Evolutionary conservation across 1,139 yeast species (phyloP).

Genomic region (Kodamaea fungicola): DNA sequence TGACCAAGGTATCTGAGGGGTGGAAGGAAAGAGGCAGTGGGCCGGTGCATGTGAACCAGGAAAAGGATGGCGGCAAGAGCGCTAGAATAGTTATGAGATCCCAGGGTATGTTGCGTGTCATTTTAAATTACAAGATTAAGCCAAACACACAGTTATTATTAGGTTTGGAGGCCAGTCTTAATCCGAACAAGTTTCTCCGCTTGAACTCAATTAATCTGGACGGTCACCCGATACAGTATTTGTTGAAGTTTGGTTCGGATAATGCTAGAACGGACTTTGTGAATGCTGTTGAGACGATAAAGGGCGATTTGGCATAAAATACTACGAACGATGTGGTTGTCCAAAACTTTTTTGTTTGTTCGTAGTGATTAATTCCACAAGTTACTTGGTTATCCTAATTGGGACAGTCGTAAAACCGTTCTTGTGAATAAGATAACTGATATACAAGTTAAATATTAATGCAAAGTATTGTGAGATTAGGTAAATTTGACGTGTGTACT

Average conservation of each 20-base stretch:
- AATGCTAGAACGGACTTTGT: slow-evolving; percentile 59
- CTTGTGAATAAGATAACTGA: too few relatives aligned
- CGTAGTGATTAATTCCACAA: too few relatives aligned
- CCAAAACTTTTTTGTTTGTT: too few relatives aligned
- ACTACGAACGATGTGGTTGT: too few relatives aligned
- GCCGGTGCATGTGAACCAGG: slow-evolving; percentile 70
- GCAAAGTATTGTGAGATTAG: too few relatives aligned
- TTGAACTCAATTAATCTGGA: slow-evolving; percentile 49
- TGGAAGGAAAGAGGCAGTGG: slow-evolving; percentile 98
- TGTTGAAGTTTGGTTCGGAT: slow-evolving; percentile 66
- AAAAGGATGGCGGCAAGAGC: slow-evolving; percentile 27
- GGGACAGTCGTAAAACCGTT: too few relatives aligned
- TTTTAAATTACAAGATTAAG: slow-evolving; percentile 69
- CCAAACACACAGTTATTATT: slow-evolving; percentile 55
- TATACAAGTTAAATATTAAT: too few relatives aligned
- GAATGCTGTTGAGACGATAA: slow-evolving; percentile 46
- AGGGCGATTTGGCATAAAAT: slow-evolving; percentile 14
- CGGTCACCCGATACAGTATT: slow-evolving; percentile 75
- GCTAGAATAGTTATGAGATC: slow-evolving; percentile 84
- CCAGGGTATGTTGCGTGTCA: slow-evolving; percentile 78
- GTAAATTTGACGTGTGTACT: too few relatives aligned
- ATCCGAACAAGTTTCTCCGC: slow-evolving; percentile 77
- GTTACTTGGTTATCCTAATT: too few relatives aligned
- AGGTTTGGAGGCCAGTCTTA: slow-evolving; percentile 83
- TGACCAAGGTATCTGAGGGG: slow-evolving; percentile 62